Base-by-base conservation (phyloP, 495 filamentous ascomycete species). In the Penicillium crystallinum region DNA sequence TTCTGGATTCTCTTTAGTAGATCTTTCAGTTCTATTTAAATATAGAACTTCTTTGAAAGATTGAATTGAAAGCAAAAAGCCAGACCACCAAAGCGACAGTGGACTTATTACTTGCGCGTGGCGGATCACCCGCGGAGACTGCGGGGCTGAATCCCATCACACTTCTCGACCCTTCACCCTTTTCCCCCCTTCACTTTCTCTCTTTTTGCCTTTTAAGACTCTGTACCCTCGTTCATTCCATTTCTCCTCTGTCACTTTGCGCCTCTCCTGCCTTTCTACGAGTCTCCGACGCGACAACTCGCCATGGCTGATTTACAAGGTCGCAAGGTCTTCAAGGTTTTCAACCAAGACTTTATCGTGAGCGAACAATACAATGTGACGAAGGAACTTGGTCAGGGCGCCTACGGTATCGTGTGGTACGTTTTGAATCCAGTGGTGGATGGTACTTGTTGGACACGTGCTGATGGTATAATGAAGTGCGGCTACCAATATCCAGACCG, bases 321-420 rank as follows among this genome's bases (percentile, higher is more conserved):
- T 65, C 88, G 91, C 66, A 96, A 95, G 78, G 81, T 91, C 71
- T 98, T 97, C 82, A 97, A 97, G 86, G 93, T 97, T 65, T 98
- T 98, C 77, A 97, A 97, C 81, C 93, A 98, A 70, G 93, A 98
- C 76, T 98, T 98, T 64, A 87, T 97, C 57, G 93, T 98, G 55
- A 95, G 96, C 67, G 91, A 97, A 72, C 82, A 95, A 45, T 98
- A 98, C 76, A 95, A 87, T 65, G 93, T 98, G 55, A 98, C 91
- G 47, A 98, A 98, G 79, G 93, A 98, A 75, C 80, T 98, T 36
- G 93, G 95, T 21, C 93, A 98, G 66, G 93, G 93, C 55, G 95
- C 93, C 53, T 98, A 97, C 61, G 95, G 93, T 68, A 97, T 98
- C 62, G 95, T 98, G 65, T 98, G 93, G 92, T 96, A 84, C 44